These are phyloP conservation scores for Phytophthora citrophthora DNA, from an alignment of 352 stramenopile species.

Conservation along the genomic window DNA sequence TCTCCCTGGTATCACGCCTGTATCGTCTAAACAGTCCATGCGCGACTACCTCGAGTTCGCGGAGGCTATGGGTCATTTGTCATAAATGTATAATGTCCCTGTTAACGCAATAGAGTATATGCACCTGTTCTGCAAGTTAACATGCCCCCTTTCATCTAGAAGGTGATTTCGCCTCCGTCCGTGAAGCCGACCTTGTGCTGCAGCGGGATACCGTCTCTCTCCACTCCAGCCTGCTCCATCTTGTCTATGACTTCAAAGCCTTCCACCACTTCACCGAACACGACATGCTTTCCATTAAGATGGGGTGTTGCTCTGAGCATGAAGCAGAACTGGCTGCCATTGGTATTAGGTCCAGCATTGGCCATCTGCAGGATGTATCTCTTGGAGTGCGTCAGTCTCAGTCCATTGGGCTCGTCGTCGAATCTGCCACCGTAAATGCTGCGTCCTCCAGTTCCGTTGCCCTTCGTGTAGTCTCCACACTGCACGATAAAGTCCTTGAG, in stretches of 20 bases:
- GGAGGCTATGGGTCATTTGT: conserved; percentile 57
- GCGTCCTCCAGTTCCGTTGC: conserved; percentile 95
- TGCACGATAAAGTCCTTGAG: conserved; percentile 99
- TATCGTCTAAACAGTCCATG: conserved; percentile 64
- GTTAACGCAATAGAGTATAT: conserved; percentile 24
- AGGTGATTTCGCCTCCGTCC: conserved; percentile 77
- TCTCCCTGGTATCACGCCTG: conserved; percentile 52
- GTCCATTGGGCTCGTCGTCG: conserved; percentile 95
- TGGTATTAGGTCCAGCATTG: conserved; percentile 97
- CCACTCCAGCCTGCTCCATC: conserved; percentile 78
- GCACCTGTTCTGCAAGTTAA: background rate
- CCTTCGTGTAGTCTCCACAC: conserved; percentile 94
- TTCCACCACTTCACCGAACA: conserved; percentile 88
- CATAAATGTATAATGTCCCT: conserved; percentile 17
- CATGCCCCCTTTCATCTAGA: conserved; percentile 21
- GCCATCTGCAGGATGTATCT: conserved; percentile 95
- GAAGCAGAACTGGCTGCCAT: conserved; percentile 99
- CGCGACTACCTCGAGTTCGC: conserved; percentile 68
- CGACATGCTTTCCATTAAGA: conserved; percentile 85
- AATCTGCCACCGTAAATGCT: conserved; percentile 99
- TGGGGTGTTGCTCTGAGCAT: conserved; percentile 83
- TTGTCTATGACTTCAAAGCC: conserved; percentile 84
- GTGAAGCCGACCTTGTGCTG: conserved; percentile 80
- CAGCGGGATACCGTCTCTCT: conserved; percentile 63
- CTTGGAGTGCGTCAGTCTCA: conserved; percentile 81